Base-by-base conservation (phyloP, 2,329 filamentous ascomycete genomes). In the Helicocarpus griseus region DNA sequence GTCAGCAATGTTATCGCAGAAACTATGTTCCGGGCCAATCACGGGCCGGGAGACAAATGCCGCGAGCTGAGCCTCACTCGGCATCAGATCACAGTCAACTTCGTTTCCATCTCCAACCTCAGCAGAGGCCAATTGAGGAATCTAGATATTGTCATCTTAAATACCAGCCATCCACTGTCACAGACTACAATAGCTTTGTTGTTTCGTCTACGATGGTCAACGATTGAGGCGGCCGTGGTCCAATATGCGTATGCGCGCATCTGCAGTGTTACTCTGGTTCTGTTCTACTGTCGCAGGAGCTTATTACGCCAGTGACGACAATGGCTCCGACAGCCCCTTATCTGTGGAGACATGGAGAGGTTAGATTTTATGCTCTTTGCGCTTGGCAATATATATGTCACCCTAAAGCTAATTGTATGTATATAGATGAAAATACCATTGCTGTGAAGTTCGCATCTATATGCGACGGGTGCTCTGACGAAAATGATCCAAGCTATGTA, bases 351-450 rank as follows among this genome's bases (percentile, higher is more conserved):
- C 46, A 8, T 48, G 46, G 29, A 36, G 39, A 53, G 50, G 53
- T 57, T 45, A 49, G 53, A 41, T 31, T n/a, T 35, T 21, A 7
- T 24, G 19, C 44, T 36, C 9, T 35, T 35, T 29, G 5, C 19
- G 24, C 13, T 19, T 24, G 9, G 17, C 13, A n/a, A 2, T n/a
- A 8, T 41, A n/a, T 24, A 24, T 24, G 24, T 9, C n/a, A 44
- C 29, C 26, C 7, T 21, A 47, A 11, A 26, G 29, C 35, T n/a
- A 47, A n/a, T 24, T 26, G 17, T 33, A 31, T 47, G 49, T 54
- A 63, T 40, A 49, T 54, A 64, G 62, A 58, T 52, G 45, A 58
- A 48, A 49, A 56, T 45, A 53, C 41, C 35, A 53, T 58, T 35
- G 36, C 56, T 28, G 56, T 60, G 50, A 60, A 53, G 46, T 61